A percentile compares a stretch with the other conserved stretches of the same genome.
Evolutionary conservation across 129 eudicot species (phyloP).

Genomic region (Gnaphalium uliginosum): DNA sequence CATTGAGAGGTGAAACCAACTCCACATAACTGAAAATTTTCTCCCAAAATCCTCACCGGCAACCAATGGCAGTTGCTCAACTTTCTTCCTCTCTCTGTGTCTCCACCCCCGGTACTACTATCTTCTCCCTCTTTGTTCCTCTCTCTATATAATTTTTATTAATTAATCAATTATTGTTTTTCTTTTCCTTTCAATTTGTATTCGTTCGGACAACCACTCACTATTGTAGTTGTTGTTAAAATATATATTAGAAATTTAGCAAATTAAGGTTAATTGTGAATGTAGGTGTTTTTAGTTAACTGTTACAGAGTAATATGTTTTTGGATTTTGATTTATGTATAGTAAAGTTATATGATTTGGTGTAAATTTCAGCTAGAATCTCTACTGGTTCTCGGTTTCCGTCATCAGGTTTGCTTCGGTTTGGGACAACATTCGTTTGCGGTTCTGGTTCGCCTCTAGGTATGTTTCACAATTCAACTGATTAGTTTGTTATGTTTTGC

Average conservation of each 20-base stretch:
- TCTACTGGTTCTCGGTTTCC: constrained; percentile 4
- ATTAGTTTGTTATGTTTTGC: constrained; percentile 1
- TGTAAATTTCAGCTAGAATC: constrained; percentile 33
- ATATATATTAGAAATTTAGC: not conserved
- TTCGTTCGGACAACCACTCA: constrained; percentile 18
- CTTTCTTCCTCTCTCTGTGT: constrained; percentile 52
- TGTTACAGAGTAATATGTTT: not conserved
- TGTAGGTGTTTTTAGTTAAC: constrained; percentile 6
- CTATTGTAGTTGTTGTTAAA: not conserved
- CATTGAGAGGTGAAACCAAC: constrained; percentile 41
- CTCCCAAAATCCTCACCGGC: constrained; percentile 4
- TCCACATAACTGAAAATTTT: constrained; percentile 5
- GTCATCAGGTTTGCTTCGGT: constrained; percentile 30
- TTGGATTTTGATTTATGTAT: not conserved
- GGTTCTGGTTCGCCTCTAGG: constrained; percentile 36
- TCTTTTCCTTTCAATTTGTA: not conserved
- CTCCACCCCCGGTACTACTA: constrained; percentile 47
- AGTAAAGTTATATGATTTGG: not conserved
- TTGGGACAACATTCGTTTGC: constrained; percentile 29
- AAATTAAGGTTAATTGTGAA: not conserved
- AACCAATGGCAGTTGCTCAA: constrained; percentile 55
- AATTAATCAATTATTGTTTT: not conserved
- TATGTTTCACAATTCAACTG: constrained; percentile 4
- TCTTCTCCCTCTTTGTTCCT: constrained; percentile 3
- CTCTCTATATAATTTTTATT: not conserved